Evolutionary conservation across 139 green algal species (phyloP).

Genomic region (Ulvella scutata): DNA sequence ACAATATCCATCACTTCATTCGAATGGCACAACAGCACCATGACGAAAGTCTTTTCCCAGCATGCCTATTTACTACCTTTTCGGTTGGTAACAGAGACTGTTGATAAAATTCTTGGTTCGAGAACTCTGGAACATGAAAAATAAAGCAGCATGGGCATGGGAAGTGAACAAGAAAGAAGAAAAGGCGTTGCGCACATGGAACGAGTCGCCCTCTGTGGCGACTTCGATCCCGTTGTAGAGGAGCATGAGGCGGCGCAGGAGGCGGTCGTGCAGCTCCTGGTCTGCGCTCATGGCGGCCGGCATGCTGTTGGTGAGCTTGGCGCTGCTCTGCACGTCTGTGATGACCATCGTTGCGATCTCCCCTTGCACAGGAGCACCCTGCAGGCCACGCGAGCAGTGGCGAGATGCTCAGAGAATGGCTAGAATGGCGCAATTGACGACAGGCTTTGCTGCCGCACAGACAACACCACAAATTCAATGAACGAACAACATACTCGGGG

Average conservation of each 20-base stretch:
- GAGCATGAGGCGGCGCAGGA: background rate
- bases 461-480: background rate
- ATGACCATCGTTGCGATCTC: background rate
- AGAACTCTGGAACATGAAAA: too few relatives aligned
- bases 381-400: background rate
- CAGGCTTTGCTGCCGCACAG: background rate
- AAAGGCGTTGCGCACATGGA: background rate
- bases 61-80: too few relatives aligned
- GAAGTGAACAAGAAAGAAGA: background rate
- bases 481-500: background rate
- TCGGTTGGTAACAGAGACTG: too few relatives aligned
- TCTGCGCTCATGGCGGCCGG: background rate
- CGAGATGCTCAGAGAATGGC: background rate
- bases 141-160: too few relatives aligned
- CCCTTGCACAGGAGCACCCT: background rate
- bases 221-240: constrained; percentile 2
- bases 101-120: too few relatives aligned
- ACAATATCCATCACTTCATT: too few relatives aligned
- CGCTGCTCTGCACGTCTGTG: background rate
- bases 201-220: background rate
- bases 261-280: background rate
- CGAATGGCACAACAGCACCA: too few relatives aligned
- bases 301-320: background rate
- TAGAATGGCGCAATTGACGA: background rate
- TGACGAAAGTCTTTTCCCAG: too few relatives aligned